Conservation (phyloP, 2,329 filamentous ascomycete genomes). For the Trichoderma aggressivum region DNA sequence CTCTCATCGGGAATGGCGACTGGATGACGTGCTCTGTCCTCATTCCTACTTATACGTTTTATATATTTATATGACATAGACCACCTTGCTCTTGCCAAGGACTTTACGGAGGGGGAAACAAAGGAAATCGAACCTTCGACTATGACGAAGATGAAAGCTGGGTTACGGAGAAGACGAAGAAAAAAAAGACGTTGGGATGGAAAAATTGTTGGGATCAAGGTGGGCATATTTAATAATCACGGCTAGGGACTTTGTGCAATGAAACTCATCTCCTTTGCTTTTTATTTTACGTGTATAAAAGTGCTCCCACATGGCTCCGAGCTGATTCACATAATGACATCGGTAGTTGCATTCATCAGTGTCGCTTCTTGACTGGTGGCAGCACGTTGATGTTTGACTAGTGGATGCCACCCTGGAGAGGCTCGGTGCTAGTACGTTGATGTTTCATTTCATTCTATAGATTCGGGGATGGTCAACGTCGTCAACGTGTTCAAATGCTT, state of each 20-base stretch:
- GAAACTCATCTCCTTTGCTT: background rate
- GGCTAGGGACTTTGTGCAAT: constrained; percentile 5
- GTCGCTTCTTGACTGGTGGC: background rate
- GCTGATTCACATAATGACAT: background rate
- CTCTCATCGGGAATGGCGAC: constrained; percentile 1
- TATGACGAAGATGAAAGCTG: background rate
- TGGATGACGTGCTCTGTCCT: constrained; percentile 5
- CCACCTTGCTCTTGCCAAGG: background rate
- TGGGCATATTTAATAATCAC: constrained; percentile 6
- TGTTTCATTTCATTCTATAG: background rate
- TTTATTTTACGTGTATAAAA: background rate
- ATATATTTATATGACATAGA: constrained; percentile 8
- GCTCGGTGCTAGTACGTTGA: no score
- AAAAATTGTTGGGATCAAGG: background rate
- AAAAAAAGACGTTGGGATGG: background rate
- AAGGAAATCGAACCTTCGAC: background rate
- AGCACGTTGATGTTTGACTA: no score
- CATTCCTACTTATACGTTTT: constrained; percentile 6
- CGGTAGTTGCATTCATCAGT: background rate
- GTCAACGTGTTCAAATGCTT: background rate
- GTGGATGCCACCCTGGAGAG: no score
- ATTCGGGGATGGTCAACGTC: background rate
- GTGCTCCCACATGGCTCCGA: background rate
- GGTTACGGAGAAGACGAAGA: background rate
- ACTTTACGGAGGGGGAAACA: background rate